These are phyloP conservation scores for Periconia macrospinosa DNA, from an alignment of 2,329 filamentous ascomycete genomes.

Conservation along the genomic window DNA sequence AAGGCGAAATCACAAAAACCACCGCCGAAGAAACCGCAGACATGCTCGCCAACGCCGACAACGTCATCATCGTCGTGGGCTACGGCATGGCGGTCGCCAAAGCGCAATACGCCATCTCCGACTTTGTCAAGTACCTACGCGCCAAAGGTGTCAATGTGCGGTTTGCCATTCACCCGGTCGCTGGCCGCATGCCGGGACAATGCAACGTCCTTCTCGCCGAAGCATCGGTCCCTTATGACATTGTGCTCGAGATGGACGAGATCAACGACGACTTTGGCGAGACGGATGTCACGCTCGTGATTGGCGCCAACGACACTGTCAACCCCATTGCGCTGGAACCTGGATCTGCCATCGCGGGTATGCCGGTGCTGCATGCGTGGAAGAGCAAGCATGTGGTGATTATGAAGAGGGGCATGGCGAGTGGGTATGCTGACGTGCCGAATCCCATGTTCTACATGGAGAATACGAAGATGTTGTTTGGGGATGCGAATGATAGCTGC, in stretches of 20 bases:
- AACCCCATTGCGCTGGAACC: slow-evolving; percentile 87
- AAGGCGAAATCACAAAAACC: slow-evolving; percentile 77
- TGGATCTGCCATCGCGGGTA: slow-evolving; percentile 82
- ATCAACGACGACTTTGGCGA: slow-evolving; percentile 90
- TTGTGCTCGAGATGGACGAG: slow-evolving; percentile 93
- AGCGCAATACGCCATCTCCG: slow-evolving; percentile 86
- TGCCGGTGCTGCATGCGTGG: slow-evolving; percentile 91
- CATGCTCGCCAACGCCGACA: slow-evolving; percentile 73
- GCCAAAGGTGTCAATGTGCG: slow-evolving; percentile 77
- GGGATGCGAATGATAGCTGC: slow-evolving; percentile 81
- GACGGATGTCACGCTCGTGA: slow-evolving; percentile 84
- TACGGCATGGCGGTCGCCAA: slow-evolving; percentile 96
- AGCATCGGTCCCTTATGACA: slow-evolving; percentile 85
- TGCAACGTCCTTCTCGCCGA: slow-evolving; percentile 90
- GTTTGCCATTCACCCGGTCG: slow-evolving; percentile 88
- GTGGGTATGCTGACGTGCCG: slow-evolving; percentile 86
- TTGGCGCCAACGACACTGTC: slow-evolving; percentile 90
- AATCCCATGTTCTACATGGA: slow-evolving; percentile 96
- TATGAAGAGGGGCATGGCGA: slow-evolving; percentile 90
- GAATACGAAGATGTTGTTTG: slow-evolving; percentile 87
- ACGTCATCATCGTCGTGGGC: slow-evolving; percentile 85
- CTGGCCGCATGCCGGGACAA: slow-evolving; percentile 89
- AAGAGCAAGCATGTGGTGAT: slow-evolving; percentile 92
- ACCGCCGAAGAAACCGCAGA: slow-evolving; percentile 81
- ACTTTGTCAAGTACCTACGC: slow-evolving; percentile 76